Conservation (phyloP, 371 early-diverging fungal species). For the Apophysomyces trapeziformis region DNA sequence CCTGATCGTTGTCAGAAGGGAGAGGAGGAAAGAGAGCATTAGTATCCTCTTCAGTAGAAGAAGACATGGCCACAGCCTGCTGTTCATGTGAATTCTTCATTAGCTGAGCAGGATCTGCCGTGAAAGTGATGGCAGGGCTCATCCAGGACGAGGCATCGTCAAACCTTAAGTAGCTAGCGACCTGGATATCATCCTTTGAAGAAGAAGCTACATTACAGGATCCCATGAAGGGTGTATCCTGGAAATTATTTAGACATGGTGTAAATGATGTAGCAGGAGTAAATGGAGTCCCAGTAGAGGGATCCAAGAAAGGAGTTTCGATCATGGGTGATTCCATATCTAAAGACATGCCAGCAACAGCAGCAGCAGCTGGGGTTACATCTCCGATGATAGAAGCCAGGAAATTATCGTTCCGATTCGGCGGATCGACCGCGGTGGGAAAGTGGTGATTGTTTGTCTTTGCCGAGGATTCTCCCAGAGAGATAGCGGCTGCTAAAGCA, state of each 20-base stretch:
- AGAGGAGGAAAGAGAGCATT: slow-evolving; percentile 46
- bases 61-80: slow-evolving; percentile 5
- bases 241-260: slow-evolving; percentile 31
- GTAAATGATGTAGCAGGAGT: slow-evolving; percentile 43
- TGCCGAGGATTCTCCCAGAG: slow-evolving; percentile 13
- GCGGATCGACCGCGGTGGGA: not conserved
- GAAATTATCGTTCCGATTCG: not conserved
- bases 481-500: slow-evolving; percentile 21
- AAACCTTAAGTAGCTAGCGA: slow-evolving; percentile 32
- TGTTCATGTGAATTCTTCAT: not conserved
- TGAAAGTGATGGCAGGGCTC: slow-evolving; percentile 12
- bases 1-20: slow-evolving; percentile 21
- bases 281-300: slow-evolving; percentile 35
- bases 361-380: slow-evolving; percentile 30
- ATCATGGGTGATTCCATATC: slow-evolving; percentile 32
- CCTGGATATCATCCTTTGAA: slow-evolving; percentile 25
- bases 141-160: not conserved
- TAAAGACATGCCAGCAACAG: slow-evolving; percentile 13
- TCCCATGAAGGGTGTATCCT: slow-evolving; percentile 27
- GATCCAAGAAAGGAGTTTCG: slow-evolving; percentile 41
- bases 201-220: slow-evolving; percentile 24
- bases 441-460: not conserved
- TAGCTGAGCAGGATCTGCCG: slow-evolving; percentile 28
- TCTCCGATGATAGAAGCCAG: slow-evolving; percentile 24
- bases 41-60: slow-evolving; percentile 14